Conservation (phyloP, 495 filamentous ascomycete genomes). For the Neurospora sp. region DNA sequence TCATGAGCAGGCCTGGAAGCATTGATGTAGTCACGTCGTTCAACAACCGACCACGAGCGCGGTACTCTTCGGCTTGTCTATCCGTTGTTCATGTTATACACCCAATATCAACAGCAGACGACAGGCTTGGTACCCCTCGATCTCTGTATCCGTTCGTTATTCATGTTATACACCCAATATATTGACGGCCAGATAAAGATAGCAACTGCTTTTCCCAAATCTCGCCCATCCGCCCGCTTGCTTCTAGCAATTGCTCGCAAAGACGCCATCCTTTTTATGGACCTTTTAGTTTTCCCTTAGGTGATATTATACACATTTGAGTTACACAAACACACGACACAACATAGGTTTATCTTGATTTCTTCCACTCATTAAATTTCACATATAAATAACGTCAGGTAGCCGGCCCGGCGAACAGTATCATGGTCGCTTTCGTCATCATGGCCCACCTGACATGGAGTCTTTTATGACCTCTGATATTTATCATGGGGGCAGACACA, state of each 20-base stretch:
- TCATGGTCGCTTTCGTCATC: neutral
- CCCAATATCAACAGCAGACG: too few relatives aligned
- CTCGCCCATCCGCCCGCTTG: neutral
- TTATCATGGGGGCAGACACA: neutral
- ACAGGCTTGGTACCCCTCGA: neutral
- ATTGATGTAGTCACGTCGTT: too few relatives aligned
- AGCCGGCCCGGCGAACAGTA: neutral
- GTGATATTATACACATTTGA: neutral
- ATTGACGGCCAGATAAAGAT: neutral
- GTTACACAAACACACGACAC: neutral
- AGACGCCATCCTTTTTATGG: neutral
- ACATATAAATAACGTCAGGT: neutral
- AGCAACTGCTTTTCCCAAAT: neutral
- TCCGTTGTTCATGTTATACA: too few relatives aligned
- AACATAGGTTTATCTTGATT: neutral
- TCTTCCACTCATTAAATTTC: neutral
- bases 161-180: neutral
- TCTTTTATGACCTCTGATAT: neutral
- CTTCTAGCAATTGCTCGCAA: neutral
- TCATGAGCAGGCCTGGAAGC: too few relatives aligned
- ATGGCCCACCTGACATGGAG: neutral
- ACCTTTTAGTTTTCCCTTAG: neutral
- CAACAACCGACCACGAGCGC: too few relatives aligned
- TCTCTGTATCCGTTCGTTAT: neutral
- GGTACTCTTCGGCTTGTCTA: too few relatives aligned